Conservation (phyloP, 225 moss, liverwort and hornwort genomes). For the Climacium dendroides region DNA sequence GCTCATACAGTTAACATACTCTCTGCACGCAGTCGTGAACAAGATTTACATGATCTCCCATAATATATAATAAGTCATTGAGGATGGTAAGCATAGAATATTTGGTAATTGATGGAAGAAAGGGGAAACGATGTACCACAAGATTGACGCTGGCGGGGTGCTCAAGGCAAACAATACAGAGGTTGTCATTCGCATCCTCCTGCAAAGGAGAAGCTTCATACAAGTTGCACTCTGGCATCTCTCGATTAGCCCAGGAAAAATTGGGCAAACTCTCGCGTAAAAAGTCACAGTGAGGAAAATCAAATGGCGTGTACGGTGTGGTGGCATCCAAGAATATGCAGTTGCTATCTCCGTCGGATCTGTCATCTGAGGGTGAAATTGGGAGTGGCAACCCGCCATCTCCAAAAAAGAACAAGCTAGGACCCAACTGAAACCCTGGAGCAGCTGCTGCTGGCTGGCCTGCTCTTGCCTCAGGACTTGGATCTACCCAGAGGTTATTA, state of each 20-base stretch:
- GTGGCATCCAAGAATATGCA: slow-evolving; percentile 27
- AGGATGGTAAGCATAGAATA: not conserved
- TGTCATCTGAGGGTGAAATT: slow-evolving; percentile 19
- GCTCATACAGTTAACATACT: not conserved
- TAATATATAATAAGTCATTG: too few species aligned
- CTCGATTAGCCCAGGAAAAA: slow-evolving; percentile 18
- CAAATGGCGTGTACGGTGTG: slow-evolving; percentile 35
- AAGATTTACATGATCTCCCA: not conserved
- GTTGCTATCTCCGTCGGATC: slow-evolving; percentile 5
- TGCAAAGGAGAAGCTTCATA: slow-evolving; percentile 14
- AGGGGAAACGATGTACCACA: slow-evolving; percentile 7
- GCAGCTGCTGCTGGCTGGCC: slow-evolving; percentile 1
- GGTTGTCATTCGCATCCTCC: slow-evolving; percentile 22
- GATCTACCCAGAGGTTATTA: slow-evolving; percentile 29
- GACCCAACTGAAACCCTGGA: slow-evolving; percentile 33
- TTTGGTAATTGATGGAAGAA: not conserved
- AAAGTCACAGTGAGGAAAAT: slow-evolving; percentile 37
- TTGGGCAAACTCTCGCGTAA: slow-evolving; percentile 30
- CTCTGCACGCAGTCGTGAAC: not conserved
- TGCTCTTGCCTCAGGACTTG: slow-evolving; percentile 9
- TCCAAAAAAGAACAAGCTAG: slow-evolving; percentile 50
- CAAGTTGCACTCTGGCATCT: slow-evolving; percentile 32
- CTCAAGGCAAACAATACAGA: slow-evolving; percentile 46
- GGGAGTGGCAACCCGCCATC: slow-evolving; percentile 42
- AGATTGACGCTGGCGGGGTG: slow-evolving; percentile 36